A percentile compares a stretch with the other conserved stretches of the same genome.
phyloP scores from a whole-genome alignment of 2,329 filamentous ascomycete species.

The Aspergillaceae sp. region DNA sequence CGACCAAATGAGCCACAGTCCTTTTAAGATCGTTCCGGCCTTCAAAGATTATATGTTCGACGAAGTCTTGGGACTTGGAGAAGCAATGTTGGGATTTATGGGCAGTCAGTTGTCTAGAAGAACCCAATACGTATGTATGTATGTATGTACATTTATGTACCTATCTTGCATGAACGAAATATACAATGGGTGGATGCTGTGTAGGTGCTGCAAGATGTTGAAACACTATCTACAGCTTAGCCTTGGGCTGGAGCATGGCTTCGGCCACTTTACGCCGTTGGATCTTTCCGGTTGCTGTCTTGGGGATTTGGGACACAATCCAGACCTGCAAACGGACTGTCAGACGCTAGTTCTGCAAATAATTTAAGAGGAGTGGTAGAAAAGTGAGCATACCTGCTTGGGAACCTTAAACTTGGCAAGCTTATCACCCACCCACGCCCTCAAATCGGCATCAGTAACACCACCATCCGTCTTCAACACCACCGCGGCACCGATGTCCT shows the following conservation, averaged over 20 bases:
- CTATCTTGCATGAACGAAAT: too few species aligned
- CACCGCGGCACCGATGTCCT: slow-evolving; percentile 69
- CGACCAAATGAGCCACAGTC: too few species aligned
- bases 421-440: slow-evolving; percentile 58
- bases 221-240: slow-evolving; percentile 41
- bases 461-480: slow-evolving; percentile 60
- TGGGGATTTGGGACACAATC: slow-evolving; percentile 77
- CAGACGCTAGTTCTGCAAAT: too few species aligned
- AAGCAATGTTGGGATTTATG: too few species aligned
- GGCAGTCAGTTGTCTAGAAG: too few species aligned
- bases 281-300: slow-evolving; percentile 87
- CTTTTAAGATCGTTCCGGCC: too few species aligned
- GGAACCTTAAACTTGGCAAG: slow-evolving; percentile 79
- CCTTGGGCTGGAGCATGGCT: slow-evolving; percentile 55
- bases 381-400: slow-evolving; percentile 53
- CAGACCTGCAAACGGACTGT: slow-evolving; percentile 48
- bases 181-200: too few species aligned
- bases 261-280: slow-evolving; percentile 80
- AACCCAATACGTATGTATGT: not conserved
- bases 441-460: slow-evolving; percentile 53
- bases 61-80: too few species aligned
- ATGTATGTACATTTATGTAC: not conserved
- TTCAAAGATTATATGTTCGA: too few species aligned
- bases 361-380: not conserved
- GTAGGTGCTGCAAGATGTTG: too few species aligned